Evolutionary conservation across 805 yeast genomes (phyloP), one percentile per base, ranked within the genome.

Genomic region (Nakazawaea peltata): DNA sequence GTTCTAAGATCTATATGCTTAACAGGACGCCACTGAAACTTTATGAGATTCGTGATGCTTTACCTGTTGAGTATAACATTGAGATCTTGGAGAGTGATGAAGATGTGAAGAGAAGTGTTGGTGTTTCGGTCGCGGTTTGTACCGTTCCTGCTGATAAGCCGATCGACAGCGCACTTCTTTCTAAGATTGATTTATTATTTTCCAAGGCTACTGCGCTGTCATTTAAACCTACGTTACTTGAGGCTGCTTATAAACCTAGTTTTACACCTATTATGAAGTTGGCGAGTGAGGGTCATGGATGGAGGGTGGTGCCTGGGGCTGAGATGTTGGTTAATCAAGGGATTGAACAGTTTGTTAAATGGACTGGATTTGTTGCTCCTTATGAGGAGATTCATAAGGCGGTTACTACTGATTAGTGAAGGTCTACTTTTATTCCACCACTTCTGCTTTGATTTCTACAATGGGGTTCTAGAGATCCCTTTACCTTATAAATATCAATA

Each of bases 311-410:
- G 44, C 82, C 88, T 7, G 99, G 99, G 10, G 76, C 81, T 24
- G 85, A 87, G 50, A 83, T 94, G 92, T 69, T 92, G 44, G 87
- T 88, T 13, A 78, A 83, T 58, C 98, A 92, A 61, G 99, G 97
- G 32, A 78, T 83, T 33, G 84, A 72, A 44, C 98, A 92, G 61
- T 87, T 88, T 54, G 61, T 69, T 43, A 58, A 74, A 38, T 90
- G 94, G 80, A 84, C 82, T 9, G 81, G 81, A 0, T 54, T 67
- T 33, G 57, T 48, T 19, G 79, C 88, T 3, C 85, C 87, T 15
- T 81, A 74, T 56, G 56, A 65, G 22, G 71, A 68, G 15, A 68
- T 81, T 30, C 75, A 70, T 45, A 63, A 71, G 14, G 86, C 84
- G 21, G 90, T 82, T 33, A 56, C 57, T 13, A 29, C 44, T 24